Evolutionary conservation across 75 land plant species (phyloP).

Genomic region (Picea glauca): DNA sequence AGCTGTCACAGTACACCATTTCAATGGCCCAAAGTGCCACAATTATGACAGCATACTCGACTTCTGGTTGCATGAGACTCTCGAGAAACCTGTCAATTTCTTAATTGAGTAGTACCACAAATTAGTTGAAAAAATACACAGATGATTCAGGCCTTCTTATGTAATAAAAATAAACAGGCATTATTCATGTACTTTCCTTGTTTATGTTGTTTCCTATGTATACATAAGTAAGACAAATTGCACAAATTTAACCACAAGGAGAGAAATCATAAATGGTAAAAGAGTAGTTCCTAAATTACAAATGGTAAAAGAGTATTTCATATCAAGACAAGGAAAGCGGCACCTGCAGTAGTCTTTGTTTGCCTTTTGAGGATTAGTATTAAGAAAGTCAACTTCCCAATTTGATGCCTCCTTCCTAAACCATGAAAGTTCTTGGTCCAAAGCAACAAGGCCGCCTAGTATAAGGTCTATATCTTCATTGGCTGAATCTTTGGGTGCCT

Average conservation of each 20-base stretch:
- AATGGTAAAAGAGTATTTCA: neutral
- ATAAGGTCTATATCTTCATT: slow-evolving; percentile 39
- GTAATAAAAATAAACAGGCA: neutral
- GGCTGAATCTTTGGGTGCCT: slow-evolving; percentile 49
- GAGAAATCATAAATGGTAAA: neutral
- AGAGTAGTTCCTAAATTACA: neutral
- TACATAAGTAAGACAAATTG: neutral
- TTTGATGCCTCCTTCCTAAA: slow-evolving; percentile 67
- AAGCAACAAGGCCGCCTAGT: slow-evolving; percentile 58
- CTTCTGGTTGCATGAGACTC: slow-evolving; percentile 41
- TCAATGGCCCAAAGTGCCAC: slow-evolving; percentile 89
- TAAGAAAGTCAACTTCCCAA: slow-evolving; percentile 41
- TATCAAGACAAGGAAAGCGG: neutral
- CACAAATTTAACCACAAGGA: neutral
- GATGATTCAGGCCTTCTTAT: neutral
- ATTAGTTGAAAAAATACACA: neutral
- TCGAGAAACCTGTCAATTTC: slow-evolving; percentile 58
- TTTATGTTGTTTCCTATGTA: neutral
- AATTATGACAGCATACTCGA: slow-evolving; percentile 53
- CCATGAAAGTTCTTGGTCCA: slow-evolving; percentile 76
- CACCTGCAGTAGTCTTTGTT: slow-evolving; percentile 74
- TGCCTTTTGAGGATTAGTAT: slow-evolving; percentile 32
- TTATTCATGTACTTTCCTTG: neutral
- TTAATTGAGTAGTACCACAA: neutral
- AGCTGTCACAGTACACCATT: slow-evolving; percentile 75